phyloP scores from a whole-genome alignment of 495 filamentous ascomycete genomes.

The Aspergillus panamensis region DNA sequence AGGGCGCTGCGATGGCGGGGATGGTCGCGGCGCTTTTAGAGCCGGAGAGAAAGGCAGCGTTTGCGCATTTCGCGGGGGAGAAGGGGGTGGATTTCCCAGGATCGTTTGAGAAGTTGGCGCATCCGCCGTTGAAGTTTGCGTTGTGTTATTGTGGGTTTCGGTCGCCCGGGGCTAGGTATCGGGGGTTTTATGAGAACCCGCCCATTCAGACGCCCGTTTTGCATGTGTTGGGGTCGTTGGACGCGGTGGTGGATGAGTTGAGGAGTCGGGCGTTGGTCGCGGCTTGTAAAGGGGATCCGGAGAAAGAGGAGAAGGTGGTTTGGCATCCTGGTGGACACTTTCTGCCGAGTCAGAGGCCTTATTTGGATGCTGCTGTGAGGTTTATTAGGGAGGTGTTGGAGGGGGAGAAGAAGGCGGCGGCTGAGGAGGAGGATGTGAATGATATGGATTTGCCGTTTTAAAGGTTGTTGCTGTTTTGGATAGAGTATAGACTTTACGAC shows the following conservation, averaged over 20 bases:
- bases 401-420: slow-evolving; percentile 35
- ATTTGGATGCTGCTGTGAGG: slow-evolving; percentile 65
- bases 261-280: slow-evolving; percentile 63
- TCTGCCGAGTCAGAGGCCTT: slow-evolving; percentile 76
- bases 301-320: slow-evolving; percentile 58
- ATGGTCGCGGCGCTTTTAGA: slow-evolving; percentile 71
- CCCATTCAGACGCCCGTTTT: slow-evolving; percentile 71
- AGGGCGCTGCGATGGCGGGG: slow-evolving; percentile 62
- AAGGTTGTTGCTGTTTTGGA: background rate
- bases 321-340: slow-evolving; percentile 94
- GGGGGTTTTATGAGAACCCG: slow-evolving; percentile 67
- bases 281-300: slow-evolving; percentile 54
- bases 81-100: slow-evolving; percentile 45
- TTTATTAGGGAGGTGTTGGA: slow-evolving; percentile 67
- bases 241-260: slow-evolving; percentile 82
- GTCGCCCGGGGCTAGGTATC: slow-evolving; percentile 58
- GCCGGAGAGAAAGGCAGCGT: slow-evolving; percentile 41
- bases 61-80: slow-evolving; percentile 33
- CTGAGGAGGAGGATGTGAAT: slow-evolving; percentile 51
- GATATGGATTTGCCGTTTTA: slow-evolving; percentile 69
- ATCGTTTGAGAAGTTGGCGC: slow-evolving; percentile 45
- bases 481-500: background rate
- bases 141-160: slow-evolving; percentile 77
- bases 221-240: slow-evolving; percentile 79
- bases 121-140: slow-evolving; percentile 70